phyloP scores from a whole-genome alignment of 768 basidiomycete species.

The Calocera viscosa region DNA sequence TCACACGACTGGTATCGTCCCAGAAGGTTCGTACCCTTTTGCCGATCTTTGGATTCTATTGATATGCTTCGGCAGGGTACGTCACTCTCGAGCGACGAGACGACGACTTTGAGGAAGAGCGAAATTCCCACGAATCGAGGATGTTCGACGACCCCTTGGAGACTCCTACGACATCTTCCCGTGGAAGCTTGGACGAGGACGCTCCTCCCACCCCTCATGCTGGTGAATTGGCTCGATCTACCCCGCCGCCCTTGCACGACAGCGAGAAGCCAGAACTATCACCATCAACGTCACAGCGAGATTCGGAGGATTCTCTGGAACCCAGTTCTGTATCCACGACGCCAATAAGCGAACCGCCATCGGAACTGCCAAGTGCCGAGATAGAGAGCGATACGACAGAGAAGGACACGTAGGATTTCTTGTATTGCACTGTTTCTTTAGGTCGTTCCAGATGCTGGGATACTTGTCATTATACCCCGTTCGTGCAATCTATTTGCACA shows the following conservation, averaged over 20 bases:
- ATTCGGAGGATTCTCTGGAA: not conserved
- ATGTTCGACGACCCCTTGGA: not conserved
- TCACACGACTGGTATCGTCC: not conserved
- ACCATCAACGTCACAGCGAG: not conserved
- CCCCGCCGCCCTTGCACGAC: not conserved
- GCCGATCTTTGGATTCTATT: not conserved
- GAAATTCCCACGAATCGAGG: not conserved
- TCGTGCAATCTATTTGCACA: not conserved
- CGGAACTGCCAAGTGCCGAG: not conserved
- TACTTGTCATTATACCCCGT: not conserved
- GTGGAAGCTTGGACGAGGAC: not conserved
- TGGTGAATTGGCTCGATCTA: not conserved
- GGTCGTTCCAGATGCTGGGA: not conserved
- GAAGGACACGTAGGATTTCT: not conserved
- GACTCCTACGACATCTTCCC: not conserved
- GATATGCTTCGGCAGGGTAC: not conserved
- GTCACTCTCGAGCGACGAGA: not conserved
- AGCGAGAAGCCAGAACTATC: not conserved
- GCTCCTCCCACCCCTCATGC: slow-evolving; percentile 3
- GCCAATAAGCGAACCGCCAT: not conserved
- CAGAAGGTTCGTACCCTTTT: not conserved
- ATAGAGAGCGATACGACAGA: not conserved
- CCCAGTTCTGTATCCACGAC: not conserved
- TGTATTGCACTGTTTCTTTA: not conserved
- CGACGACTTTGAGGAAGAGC: not conserved